Base-by-base conservation (phyloP, 345 rosid species). In the Combretum micranthum region DNA sequence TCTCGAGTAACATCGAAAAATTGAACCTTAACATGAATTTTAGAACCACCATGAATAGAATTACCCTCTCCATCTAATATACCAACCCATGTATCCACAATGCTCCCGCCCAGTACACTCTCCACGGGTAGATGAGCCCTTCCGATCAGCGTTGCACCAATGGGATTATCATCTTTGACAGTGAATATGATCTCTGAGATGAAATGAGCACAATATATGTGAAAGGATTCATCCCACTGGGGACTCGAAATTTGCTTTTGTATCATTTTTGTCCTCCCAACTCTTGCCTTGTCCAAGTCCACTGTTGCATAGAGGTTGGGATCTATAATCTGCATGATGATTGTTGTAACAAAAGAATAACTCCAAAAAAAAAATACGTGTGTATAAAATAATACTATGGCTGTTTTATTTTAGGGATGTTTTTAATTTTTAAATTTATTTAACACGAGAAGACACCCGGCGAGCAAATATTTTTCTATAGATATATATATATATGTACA, bases 211-310 rank as follows among this genome's bases (percentile, higher is more conserved):
- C 87, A 80, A 59, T 81, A 84, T 16, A 88, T 62, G 47, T 63
- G 71, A 51, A 92, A 92, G 0, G 58, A 2, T 68, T 92, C 82
- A 20, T 71, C 15, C 96, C 93, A 92, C 11, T 15, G 62, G 13
- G 80, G 83, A 0, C 53, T 71, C 1, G 67, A 47, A 6, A 74
- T 60, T 6, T 69, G 70, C 1, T 68, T 68, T 57, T 56, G 59
- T 14, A 78, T 12, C 67, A 52, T 65, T 17, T 61, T 69, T 20
- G 98, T 92, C 58, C 95, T 77, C 42, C 75, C 92, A 26, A 84
- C 83, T 20, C 93, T 81, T 10, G 90, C 84, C 60, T 74, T 81
- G 64, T 82, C 96, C 16, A 88, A 62, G 71, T 92, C 91, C 50
- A 92, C 65, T 6, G 90, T 72, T 47, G 87, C 88, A 52, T 88